Conservation (phyloP, 2,329 filamentous ascomycete species). For the Botrytis galanthina region DNA sequence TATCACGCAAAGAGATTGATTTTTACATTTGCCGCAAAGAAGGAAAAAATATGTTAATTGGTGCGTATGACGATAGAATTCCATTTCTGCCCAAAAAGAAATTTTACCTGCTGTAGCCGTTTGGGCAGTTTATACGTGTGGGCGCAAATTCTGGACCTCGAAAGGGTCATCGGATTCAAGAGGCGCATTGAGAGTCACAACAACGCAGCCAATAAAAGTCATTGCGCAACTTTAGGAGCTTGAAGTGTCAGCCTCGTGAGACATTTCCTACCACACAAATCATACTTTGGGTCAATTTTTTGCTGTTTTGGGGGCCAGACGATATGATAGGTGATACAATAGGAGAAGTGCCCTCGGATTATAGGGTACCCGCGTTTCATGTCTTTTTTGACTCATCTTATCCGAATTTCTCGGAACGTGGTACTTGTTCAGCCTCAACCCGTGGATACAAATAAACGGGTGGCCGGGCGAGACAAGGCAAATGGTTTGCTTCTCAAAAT, state of each 20-base stretch:
- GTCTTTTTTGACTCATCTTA: constrained; percentile 9
- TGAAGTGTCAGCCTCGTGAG: constrained; percentile 15
- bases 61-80: constrained; percentile 4
- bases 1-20: neutral
- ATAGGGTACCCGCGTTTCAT: constrained; percentile 14
- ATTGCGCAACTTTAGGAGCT: constrained; percentile 16
- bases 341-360: neutral
- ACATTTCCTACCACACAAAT: constrained; percentile 11
- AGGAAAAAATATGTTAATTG: neutral
- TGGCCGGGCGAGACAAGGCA: neutral
- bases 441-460: constrained; percentile 15
- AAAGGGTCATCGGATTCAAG: constrained; percentile 17
- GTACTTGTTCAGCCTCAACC: constrained; percentile 9
- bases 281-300: neutral
- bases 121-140: constrained; percentile 9
- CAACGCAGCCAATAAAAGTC: constrained; percentile 4
- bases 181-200: constrained; percentile 14
- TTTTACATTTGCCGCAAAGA: neutral
- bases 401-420: constrained; percentile 7
- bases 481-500: neutral
- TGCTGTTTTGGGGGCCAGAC: constrained; percentile 1
- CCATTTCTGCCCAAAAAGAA: constrained; percentile 16
- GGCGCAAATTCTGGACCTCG: constrained; percentile 2
- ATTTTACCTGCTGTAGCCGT: constrained; percentile 13
- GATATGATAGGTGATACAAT: constrained; percentile 13